Conservation (phyloP, 257 asterid species). For the Eucommia ulmoides region DNA sequence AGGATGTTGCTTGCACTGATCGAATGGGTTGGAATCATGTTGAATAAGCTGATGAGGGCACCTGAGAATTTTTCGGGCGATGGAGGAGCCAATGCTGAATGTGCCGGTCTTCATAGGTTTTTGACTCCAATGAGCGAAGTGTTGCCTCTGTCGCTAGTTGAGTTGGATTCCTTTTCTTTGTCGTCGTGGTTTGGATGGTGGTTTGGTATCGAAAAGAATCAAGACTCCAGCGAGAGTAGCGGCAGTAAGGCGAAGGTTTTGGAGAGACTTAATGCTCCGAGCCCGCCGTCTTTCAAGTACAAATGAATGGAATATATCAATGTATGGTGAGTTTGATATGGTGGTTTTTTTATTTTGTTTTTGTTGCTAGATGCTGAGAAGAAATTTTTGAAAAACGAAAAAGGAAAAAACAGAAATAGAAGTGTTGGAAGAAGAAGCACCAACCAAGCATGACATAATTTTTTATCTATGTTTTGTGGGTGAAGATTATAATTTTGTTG, state of each 20-base stretch:
- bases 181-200: constrained; percentile 79
- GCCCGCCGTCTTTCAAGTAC: constrained; percentile 83
- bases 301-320: too few species aligned
- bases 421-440: too few species aligned
- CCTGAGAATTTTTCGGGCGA: neutral
- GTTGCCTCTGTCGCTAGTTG: constrained; percentile 56
- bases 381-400: too few species aligned
- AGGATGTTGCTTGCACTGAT: neutral
- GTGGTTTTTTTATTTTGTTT: too few species aligned
- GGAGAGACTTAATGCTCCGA: constrained; percentile 92
- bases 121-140: constrained; percentile 36
- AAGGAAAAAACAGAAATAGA: too few species aligned
- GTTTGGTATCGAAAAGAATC: constrained; percentile 46
- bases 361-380: too few species aligned
- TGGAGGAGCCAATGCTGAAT: neutral
- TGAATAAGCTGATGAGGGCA: neutral
- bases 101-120: neutral
- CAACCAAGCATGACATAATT: too few species aligned
- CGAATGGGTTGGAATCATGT: neutral
- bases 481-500: too few species aligned
- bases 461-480: too few species aligned
- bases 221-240: constrained; percentile 31
- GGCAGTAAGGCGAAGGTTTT: constrained; percentile 75
- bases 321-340: too few species aligned
- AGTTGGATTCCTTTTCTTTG: constrained; percentile 15